Evolutionary conservation across 768 basidiomycete genomes (phyloP), one percentile per base, ranked within the genome.

Genomic region (Lactarius indigo): DNA sequence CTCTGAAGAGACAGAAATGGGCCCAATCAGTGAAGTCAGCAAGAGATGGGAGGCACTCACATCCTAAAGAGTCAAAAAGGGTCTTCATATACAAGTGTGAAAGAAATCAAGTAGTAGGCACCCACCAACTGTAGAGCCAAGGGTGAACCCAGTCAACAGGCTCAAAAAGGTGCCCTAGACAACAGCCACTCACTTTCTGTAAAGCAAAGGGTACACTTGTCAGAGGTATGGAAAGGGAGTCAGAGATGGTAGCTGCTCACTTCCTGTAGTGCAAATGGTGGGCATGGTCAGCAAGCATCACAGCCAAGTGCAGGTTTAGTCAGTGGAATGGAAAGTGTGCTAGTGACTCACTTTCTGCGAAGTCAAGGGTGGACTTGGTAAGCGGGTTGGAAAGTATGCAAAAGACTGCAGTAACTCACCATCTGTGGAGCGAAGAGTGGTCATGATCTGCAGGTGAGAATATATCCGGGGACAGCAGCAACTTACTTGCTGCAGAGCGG

Each of bases 381-480:
- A n/a, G 42, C 8, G 2, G 20, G 20, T 9, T n/a, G 10, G 10
- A 47, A 47, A 23, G 10, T 12, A 1, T 35, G 35, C 12, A 35
- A 35, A 12, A 6, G 17, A 41, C 0, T 18, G 17, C 1, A 41
- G 41, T 17, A 17, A 41, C 17, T 42, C 7, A 42, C 41, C 17
- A 18, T 6, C 41, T 42, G 20, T 9, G 3, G 8, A 8, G 6
- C 1, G 2, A 7, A 12, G 3, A 9, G 44, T 10, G 10, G n/a
- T 9, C n/a, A 10, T n/a, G 20, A 1, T 47, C 10, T n/a, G n/a
- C 3, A 12, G 9, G 9, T 20, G 5, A 20, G 23, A 18, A n/a
- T 0, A 1, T 10, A 12, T 17, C 5, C 6, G 2, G 1, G 6
- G 6, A 42, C 7, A 42, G 17, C 15, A 0, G 1, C 3, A 1